Evolutionary conservation across 495 filamentous ascomycete genomes (phyloP), one percentile per base, ranked within the genome.

Genomic region (Penicillium simplicissimum): DNA sequence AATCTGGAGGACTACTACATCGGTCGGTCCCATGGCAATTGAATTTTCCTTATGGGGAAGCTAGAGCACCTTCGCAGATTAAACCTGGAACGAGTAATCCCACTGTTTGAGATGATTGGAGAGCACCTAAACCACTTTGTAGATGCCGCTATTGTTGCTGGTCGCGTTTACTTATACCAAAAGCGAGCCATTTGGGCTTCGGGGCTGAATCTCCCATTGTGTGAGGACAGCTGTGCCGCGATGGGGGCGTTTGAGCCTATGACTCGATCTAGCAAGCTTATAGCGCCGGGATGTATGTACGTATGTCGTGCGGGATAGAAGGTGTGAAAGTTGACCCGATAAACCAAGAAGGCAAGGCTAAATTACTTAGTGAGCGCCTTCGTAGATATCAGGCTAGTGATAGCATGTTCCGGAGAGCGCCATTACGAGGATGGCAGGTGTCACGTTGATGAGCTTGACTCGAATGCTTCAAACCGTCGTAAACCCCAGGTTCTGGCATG

Each of bases 121-220:
- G 21, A 35, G 2, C 52, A 51, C 56, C 49, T 49, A 42, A 57
- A 56, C 52, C 57, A 53, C 52, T 52, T 52, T 31, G 6, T 6
- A 31, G 23, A 28, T 60, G 52, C 43, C 42, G 37, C 49, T 51
- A 25, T 19, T 25, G 23, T 40, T 58, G 34, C 31, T 52, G 33
- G 55, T 58, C 49, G 55, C 55, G 61, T 58, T 17, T 45, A 1
- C 37, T 10, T 19, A 23, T 14, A 52, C 35, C 47, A 31, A 25
- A 45, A 45, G 7, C 28, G 55, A 49, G 45, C 31, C 37, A 33
- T 28, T 33, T 45, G 37, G 31, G 52, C 31, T 28, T 36, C 58
- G 61, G 62, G 36, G 54, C 17, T 67, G 61, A 64, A 52, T 65
- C 31, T 55, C 55, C n/a, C 37, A 13, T 62, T 58, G 9, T 54